A percentile compares a stretch with the other conserved stretches of the same genome.
Evolutionary conservation across 305 asterid species (phyloP).

Genomic region (Fraxinus angustifolia): DNA sequence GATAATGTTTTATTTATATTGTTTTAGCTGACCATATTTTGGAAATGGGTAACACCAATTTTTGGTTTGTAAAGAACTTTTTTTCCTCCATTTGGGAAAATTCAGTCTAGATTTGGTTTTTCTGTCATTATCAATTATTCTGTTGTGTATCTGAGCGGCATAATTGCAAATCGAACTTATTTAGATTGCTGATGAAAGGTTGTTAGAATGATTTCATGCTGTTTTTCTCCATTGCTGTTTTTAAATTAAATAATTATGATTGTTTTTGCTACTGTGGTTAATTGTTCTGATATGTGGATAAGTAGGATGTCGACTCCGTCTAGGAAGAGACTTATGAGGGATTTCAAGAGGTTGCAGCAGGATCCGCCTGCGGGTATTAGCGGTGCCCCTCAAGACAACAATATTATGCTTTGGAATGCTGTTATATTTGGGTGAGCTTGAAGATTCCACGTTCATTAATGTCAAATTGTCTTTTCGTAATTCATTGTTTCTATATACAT

Average conservation of each 20-base stretch:
- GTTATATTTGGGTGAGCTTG: slow-evolving; percentile 71
- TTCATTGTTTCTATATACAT: not conserved
- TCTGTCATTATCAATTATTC: not conserved
- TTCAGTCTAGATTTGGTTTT: not conserved
- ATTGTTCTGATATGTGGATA: slow-evolving; percentile 29
- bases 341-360: slow-evolving; percentile 78
- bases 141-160: slow-evolving; percentile 7
- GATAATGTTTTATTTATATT: not conserved
- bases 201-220: not conserved
- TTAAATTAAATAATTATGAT: not conserved
- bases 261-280: slow-evolving; percentile 11
- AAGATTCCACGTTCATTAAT: not conserved
- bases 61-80: not conserved
- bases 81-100: not conserved
- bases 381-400: slow-evolving; percentile 77
- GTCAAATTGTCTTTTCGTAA: not conserved
- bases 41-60: slow-evolving; percentile 1
- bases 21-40: not conserved
- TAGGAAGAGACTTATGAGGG: slow-evolving; percentile 83
- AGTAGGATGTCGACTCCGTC: slow-evolving; percentile 67
- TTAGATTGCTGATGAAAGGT: slow-evolving; percentile 13
- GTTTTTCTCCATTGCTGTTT: not conserved
- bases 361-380: slow-evolving; percentile 82
- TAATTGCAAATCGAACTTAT: slow-evolving; percentile 17
- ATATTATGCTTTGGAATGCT: slow-evolving; percentile 81